Conservation (phyloP, 2,329 filamentous ascomycete genomes). For the Fusarium floridanum region DNA sequence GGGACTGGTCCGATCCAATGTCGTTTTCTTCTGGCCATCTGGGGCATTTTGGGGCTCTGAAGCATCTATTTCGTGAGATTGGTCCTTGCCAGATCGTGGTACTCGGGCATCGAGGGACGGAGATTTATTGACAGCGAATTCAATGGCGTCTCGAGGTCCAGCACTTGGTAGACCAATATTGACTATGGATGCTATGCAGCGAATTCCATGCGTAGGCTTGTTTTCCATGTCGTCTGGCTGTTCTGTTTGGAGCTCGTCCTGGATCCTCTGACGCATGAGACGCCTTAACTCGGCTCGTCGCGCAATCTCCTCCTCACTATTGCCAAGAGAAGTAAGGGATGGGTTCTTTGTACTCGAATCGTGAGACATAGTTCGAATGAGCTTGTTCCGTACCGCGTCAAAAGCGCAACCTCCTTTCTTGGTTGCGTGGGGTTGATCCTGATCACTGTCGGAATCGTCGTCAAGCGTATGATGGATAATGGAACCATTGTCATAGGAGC, state of each 20-base stretch:
- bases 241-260: constrained; percentile 67
- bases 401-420: constrained; percentile 57
- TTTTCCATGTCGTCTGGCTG: constrained; percentile 51
- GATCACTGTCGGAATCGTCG: constrained; percentile 58
- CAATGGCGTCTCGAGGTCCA: constrained; percentile 64
- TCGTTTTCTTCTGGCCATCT: not conserved
- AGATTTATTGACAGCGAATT: constrained; percentile 53
- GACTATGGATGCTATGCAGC: constrained; percentile 43
- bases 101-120: constrained; percentile 6
- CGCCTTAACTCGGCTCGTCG: constrained; percentile 68
- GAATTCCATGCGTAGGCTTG: constrained; percentile 44
- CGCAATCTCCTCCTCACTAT: constrained; percentile 66
- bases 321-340: constrained; percentile 58
- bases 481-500: constrained; percentile 10
- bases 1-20: too few species aligned
- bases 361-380: constrained; percentile 62
- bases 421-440: constrained; percentile 40
- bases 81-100: constrained; percentile 4
- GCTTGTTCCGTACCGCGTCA: constrained; percentile 58
- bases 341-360: constrained; percentile 56
- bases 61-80: not conserved
- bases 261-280: constrained; percentile 68
- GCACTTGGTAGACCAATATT: constrained; percentile 49
- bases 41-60: not conserved
- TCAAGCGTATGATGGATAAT: constrained; percentile 47